Evolutionary conservation across 345 rosid genomes (phyloP).

Genomic region (Bruguiera parviflora): DNA sequence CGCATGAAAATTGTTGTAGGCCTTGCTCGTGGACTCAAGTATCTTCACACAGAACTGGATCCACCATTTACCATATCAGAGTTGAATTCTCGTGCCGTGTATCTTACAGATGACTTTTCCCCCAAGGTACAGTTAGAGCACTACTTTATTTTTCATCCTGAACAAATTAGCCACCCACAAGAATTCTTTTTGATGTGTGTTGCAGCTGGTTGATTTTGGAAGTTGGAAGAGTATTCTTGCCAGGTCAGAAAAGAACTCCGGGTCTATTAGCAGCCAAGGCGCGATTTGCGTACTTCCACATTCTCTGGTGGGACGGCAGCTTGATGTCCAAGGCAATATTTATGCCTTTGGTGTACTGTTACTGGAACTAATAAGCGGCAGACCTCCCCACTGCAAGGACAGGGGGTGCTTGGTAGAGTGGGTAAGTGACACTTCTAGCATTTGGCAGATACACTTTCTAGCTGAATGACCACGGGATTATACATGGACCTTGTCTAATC

Average conservation of each 20-base stretch:
- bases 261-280: constrained; percentile 70
- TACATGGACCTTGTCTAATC: constrained; percentile 1
- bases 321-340: constrained; percentile 78
- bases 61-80: constrained; percentile 92
- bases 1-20: constrained; percentile 88
- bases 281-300: constrained; percentile 71
- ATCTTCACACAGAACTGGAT: constrained; percentile 81
- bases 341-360: constrained; percentile 87
- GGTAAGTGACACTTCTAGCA: constrained; percentile 44
- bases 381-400: constrained; percentile 84
- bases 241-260: constrained; percentile 83
- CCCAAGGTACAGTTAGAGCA: constrained; percentile 62
- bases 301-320: constrained; percentile 66
- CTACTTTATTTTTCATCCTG: neutral
- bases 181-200: neutral
- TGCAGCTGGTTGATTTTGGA: constrained; percentile 93
- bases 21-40: constrained; percentile 82
- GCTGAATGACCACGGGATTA: neutral
- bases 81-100: constrained; percentile 81
- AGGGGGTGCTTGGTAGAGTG: constrained; percentile 84
- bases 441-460: neutral
- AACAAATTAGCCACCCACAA: neutral
- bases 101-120: constrained; percentile 91
- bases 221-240: constrained; percentile 92
- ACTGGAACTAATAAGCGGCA: constrained; percentile 85